Percentiles rank a stretch among this genome's conserved stretches.
phyloP scores from a whole-genome alignment of 2,329 filamentous ascomycete species.

The Arthrobotrys iridis region DNA sequence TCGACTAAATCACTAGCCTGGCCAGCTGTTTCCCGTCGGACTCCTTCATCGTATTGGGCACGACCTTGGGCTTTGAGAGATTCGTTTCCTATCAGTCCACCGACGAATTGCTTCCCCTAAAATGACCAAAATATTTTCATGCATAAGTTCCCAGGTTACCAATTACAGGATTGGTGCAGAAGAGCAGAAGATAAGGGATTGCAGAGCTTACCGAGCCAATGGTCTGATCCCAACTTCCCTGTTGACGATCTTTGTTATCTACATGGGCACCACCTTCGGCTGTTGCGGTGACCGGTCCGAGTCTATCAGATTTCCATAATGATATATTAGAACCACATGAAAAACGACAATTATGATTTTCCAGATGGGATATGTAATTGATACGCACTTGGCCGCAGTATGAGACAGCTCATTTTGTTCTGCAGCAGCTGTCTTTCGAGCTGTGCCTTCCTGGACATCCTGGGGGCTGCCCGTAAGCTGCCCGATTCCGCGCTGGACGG shows the following conservation, averaged over 20 bases:
- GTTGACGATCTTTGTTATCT: slow-evolving; percentile 76
- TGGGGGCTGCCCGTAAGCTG: slow-evolving; percentile 38
- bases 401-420: slow-evolving; percentile 79
- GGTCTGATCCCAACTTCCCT: slow-evolving; percentile 87
- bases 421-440: slow-evolving; percentile 63
- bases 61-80: slow-evolving; percentile 77
- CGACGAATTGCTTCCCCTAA: slow-evolving; percentile 79
- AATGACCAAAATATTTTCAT: neutral
- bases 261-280: slow-evolving; percentile 74
- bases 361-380: neutral
- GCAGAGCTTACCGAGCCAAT: slow-evolving; percentile 69
- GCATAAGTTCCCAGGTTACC: no score
- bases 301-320: slow-evolving; percentile 33
- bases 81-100: slow-evolving; percentile 78
- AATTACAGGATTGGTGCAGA: no score
- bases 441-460: slow-evolving; percentile 35
- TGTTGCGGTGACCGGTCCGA: slow-evolving; percentile 77
- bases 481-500: slow-evolving; percentile 39
- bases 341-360: no score
- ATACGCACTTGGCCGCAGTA: slow-evolving; percentile 69
- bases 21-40: slow-evolving; percentile 82
- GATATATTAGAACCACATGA: neutral
- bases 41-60: slow-evolving; percentile 81
- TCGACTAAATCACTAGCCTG: slow-evolving; percentile 78
- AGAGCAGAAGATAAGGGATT: neutral